Conservation (phyloP, 192 early-diverging fungal species). For the Phlyctochytrium arcticum region DNA sequence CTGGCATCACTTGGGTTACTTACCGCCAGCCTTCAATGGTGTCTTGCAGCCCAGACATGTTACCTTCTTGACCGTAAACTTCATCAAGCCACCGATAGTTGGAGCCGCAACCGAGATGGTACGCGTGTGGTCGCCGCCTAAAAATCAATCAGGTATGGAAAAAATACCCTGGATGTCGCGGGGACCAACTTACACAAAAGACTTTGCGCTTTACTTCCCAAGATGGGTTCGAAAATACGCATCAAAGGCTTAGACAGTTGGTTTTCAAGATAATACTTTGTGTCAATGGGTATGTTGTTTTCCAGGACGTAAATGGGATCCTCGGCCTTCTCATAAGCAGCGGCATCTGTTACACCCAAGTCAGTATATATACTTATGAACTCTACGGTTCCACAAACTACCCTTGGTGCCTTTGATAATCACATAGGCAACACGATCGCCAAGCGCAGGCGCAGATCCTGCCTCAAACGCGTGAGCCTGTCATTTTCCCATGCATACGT, state of each 20-base stretch:
- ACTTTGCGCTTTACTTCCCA: slow-evolving; percentile 80
- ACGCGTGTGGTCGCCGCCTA: slow-evolving; percentile 50
- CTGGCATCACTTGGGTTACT: neutral
- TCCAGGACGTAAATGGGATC: slow-evolving; percentile 98
- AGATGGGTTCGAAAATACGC: slow-evolving; percentile 94
- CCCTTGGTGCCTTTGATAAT: slow-evolving; percentile 81
- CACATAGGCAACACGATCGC: slow-evolving; percentile 96
- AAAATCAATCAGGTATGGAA: neutral
- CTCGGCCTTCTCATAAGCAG: slow-evolving; percentile 96
- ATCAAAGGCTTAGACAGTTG: slow-evolving; percentile 90
- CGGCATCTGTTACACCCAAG: slow-evolving; percentile 58
- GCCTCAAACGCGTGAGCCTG: too few relatives aligned
- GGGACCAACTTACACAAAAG: slow-evolving; percentile 58
- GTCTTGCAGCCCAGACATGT: slow-evolving; percentile 92
- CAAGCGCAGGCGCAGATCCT: slow-evolving; percentile 89
- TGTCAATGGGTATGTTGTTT: slow-evolving; percentile 96
- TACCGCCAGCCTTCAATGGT: slow-evolving; percentile 64
- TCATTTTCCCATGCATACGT: neutral
- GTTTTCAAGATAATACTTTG: slow-evolving; percentile 93
- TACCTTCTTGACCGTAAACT: slow-evolving; percentile 87
- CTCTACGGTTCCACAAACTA: neutral
- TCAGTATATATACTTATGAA: neutral
- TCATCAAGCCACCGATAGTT: slow-evolving; percentile 85
- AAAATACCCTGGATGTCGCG: neutral
- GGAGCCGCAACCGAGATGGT: slow-evolving; percentile 85